phyloP scores from a whole-genome alignment of 495 filamentous ascomycete genomes.

The Sordaria brevicollis region DNA sequence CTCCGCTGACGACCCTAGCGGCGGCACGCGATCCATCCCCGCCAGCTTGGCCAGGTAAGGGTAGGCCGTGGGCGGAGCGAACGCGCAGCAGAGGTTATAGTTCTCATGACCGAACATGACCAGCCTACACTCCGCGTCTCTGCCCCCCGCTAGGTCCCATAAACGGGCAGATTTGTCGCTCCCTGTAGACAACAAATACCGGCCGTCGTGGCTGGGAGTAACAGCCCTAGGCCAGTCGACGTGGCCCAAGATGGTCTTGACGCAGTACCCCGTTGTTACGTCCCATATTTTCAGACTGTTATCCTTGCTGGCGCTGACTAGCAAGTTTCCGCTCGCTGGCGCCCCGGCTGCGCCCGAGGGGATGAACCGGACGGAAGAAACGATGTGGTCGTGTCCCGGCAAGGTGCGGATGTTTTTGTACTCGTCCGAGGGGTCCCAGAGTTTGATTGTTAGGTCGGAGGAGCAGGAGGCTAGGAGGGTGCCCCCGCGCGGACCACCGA shows the following conservation, averaged over 20 bases:
- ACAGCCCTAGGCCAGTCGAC: slow-evolving; percentile 78
- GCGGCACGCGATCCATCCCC: slow-evolving; percentile 59
- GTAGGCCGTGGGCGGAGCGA: slow-evolving; percentile 73
- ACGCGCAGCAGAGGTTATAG: slow-evolving; percentile 51
- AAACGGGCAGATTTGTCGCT: slow-evolving; percentile 66
- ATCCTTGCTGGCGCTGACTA: slow-evolving; percentile 70
- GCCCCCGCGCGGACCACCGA: slow-evolving; percentile 70
- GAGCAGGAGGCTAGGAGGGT: slow-evolving; percentile 76
- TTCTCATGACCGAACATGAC: slow-evolving; percentile 82
- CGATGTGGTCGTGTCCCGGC: slow-evolving; percentile 79
- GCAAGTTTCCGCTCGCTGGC: slow-evolving; percentile 56
- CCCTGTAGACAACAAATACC: slow-evolving; percentile 66
- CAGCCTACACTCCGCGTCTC: slow-evolving; percentile 57
- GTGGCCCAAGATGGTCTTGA: slow-evolving; percentile 69
- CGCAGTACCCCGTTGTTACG: slow-evolving; percentile 78
- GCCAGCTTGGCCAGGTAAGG: slow-evolving; percentile 61
- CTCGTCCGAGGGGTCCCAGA: slow-evolving; percentile 89
- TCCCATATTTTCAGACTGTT: slow-evolving; percentile 79
- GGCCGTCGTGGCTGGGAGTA: slow-evolving; percentile 65
- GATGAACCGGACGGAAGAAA: slow-evolving; percentile 75
- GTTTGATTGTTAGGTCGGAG: slow-evolving; percentile 79
- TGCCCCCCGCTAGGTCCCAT: slow-evolving; percentile 61
- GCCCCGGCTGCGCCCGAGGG: slow-evolving; percentile 53
- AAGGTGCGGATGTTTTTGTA: slow-evolving; percentile 91
- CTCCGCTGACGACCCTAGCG: slow-evolving; percentile 60